Evolutionary conservation across 2,329 filamentous ascomycete species (phyloP), one percentile per base, ranked within the genome.

Genomic region (Pseudocercospora musae): DNA sequence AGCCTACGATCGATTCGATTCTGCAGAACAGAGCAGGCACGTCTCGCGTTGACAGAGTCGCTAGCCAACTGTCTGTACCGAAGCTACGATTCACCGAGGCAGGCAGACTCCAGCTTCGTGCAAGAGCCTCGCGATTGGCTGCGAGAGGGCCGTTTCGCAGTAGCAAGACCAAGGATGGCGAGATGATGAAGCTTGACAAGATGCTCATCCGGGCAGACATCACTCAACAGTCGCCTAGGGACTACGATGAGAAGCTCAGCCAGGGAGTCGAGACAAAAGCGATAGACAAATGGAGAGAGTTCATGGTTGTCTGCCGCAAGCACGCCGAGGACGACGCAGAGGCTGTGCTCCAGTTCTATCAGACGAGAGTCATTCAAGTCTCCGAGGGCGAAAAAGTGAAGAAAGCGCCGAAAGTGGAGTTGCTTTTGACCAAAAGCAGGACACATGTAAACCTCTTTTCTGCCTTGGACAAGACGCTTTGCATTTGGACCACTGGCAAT

Each of bases 241-340:
- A 88, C 61, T 89, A 85, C 66, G 83, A 85, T 58, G 87, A 89
- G 71, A 88, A 87, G 66, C 81, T 82, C 50, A 87, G 84, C 64
- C 77, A 85, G 62, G 81, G 82, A 64, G 81, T 86, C 52, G 83
- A 86, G 64, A 85, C 85, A 8, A 79, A 82, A 58, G 79, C 81
- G 10, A 75, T 84, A 46, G 85, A 88, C 65, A 88, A 87, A 68
- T 89, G 87, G 87, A 78, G 85, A 53, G 87, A 89, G 70, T 89
- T 84, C 62, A 81, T 82, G 78, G 73, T 82, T 11, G 86, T 89
- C 7, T 88, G 86, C 66, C 80, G 87, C 56, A 83, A 85, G 68
- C 82, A 81, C 60, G 78, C 79, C 4, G 78, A 81, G 18, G 81
- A 84, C 15, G 79, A 84, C 53, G 80, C 82, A 0, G 82, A 70